Base-by-base conservation (phyloP, 192 early-diverging fungal species). In the Coemansia sp. region DNA sequence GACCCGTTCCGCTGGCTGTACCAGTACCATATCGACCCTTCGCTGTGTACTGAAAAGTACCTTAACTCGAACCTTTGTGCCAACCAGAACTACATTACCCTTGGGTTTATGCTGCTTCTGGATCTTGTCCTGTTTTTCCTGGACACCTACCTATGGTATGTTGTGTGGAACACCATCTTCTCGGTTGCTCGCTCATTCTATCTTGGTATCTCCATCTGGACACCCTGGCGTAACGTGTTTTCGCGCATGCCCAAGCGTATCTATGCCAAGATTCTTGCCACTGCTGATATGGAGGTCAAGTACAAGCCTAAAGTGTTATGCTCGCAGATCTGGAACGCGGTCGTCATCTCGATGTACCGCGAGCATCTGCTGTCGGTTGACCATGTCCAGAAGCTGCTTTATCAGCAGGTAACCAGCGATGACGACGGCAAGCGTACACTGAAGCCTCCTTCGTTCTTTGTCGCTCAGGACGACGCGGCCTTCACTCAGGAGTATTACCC, bases 121-220 rank as follows among this genome's bases (percentile, higher is more conserved):
- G 87, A 90, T 56, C 66, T 92, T 52, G 80, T 88, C 11, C 86
- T 94, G 14, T 93, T 89, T 71, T 94, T 94, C 68, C 70, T 93
- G 48, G 91, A 93, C 60, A 94, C 92, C 0, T 94, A 94, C 64
- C 82, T 94, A 64, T 94, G 92, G 91, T 94, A 91, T 61, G 89
- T 92, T 28, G 90, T 93, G 45, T 93, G 91, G 90, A 91, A 89
- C 69, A 90, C 91, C 1, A 64, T 89, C 48, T 91, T 94, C 54
- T 92, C 91, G 3, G 90, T 93, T 28, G 85, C 84, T 30, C 85
- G 86, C 49, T 87, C 91, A 5, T 90, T 94, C 58, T 86, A 88
- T 48, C 85, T 91, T 6, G 92, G 90, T 20, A 83, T 93, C 25
- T 93, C 91, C 11, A 89, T 91, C 65, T 90, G 91, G 90, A 87